These are phyloP conservation scores for Umbelopsis sp. DNA, from an alignment of 192 early-diverging fungal genomes.

Conservation along the genomic window DNA sequence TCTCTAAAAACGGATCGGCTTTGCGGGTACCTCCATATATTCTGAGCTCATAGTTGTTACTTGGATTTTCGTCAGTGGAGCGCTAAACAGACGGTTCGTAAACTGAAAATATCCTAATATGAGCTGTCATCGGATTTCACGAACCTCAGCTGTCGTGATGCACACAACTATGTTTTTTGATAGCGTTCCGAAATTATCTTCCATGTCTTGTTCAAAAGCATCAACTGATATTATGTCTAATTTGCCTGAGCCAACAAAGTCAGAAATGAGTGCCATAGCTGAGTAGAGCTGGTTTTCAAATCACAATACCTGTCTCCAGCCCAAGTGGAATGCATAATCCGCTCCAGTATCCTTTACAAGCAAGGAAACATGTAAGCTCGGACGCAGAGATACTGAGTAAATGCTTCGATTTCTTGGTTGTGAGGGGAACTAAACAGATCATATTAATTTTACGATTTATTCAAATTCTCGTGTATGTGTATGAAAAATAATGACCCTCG, in stretches of 20 bases:
- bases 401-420: slow-evolving; percentile 22
- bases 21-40: slow-evolving; percentile 30
- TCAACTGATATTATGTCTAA: slow-evolving; percentile 41
- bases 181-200: slow-evolving; percentile 7
- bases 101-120: background rate
- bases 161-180: slow-evolving; percentile 23
- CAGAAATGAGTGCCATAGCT: background rate
- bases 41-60: slow-evolving; percentile 25
- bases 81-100: slow-evolving; percentile 13
- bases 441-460: background rate
- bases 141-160: slow-evolving; percentile 30
- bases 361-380: slow-evolving; percentile 38
- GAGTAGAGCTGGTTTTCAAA: background rate
- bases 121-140: background rate
- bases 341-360: slow-evolving; percentile 40
- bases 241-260: slow-evolving; percentile 27
- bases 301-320: slow-evolving; percentile 32
- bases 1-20: slow-evolving; percentile 32
- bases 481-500: slow-evolving; percentile 2
- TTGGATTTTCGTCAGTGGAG: slow-evolving; percentile 19
- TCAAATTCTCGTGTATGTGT: background rate
- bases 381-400: slow-evolving; percentile 37
- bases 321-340: slow-evolving; percentile 32
- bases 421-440: background rate
- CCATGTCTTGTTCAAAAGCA: slow-evolving; percentile 24